Evolutionary conservation across 2,329 filamentous ascomycete genomes (phyloP), one percentile per base, ranked within the genome.

Genomic region (Penicillium sp.): DNA sequence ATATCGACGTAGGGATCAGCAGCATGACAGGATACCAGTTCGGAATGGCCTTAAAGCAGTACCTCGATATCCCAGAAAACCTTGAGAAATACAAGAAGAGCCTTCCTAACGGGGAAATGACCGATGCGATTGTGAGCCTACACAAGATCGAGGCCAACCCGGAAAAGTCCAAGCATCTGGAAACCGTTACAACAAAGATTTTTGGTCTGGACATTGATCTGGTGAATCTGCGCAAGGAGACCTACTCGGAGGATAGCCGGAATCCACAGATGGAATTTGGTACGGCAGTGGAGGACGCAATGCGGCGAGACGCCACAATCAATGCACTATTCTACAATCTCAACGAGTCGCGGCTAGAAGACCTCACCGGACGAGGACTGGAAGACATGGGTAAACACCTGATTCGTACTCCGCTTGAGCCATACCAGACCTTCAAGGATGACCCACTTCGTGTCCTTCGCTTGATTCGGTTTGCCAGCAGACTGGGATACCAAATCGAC

Each of bases 301-400:
- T 89, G 51, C 82, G 91, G 15, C 81, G 91, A 33, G 91, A 98
- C 71, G 90, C 91, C 15, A 96, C 89, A 0, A 82, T 97, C 46
- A 98, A 98, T 62, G 88, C 93, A 16, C 79, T 98, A 48, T 97
- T 97, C 69, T 97, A 93, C 73, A 97, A 97, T 56, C 71, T 98
- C 26, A 82, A 90, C 57, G 88, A 84, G 1, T 77, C 80, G 21
- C 57, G 76, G 43, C 78, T 97, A 23, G 91, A 97, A 64, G 93
- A 98, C 62, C 85, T 94, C 46, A 94, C 88, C 0, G 77, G 78
- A 6, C 68, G 64, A 26, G 91, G 93, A 0, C 70, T 94, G 23
- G 60, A 77, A 6, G 91, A 97, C 59, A 80, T 97, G 79, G 64
- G 75, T 21, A 70, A 73, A 2, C 78, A 79, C 45, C 71, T 90